A percentile compares a stretch with the other conserved stretches of the same genome.
These are phyloP conservation scores for Chalaropsis ovoidea DNA, from an alignment of 2,329 filamentous ascomycete genomes.

Conservation along the genomic window DNA sequence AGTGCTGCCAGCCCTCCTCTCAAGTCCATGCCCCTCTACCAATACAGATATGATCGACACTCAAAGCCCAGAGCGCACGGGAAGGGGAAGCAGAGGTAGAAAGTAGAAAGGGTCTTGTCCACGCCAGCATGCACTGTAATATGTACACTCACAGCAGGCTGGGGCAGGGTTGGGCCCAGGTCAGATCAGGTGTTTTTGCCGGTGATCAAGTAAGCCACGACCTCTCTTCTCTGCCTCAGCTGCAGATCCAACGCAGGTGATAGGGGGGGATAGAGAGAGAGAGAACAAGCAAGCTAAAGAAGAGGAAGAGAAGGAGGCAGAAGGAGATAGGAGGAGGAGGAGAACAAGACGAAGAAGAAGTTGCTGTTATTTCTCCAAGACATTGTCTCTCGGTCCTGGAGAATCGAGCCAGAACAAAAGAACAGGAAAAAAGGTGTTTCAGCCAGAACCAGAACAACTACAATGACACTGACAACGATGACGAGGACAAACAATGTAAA, in stretches of 20 bases:
- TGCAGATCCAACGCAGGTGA: constrained; percentile 3
- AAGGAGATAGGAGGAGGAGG: neutral
- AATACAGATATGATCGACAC: neutral
- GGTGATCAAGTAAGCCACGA: neutral
- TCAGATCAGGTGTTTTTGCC: neutral
- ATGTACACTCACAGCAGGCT: neutral
- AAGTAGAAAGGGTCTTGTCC: neutral
- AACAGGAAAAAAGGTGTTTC: too few species aligned
- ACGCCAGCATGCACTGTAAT: too few species aligned
- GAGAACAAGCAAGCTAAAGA: neutral
- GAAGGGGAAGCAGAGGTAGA: neutral
- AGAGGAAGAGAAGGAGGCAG: neutral
- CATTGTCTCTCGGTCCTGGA: too few species aligned
- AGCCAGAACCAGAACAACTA: too few species aligned
- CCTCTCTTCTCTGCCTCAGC: neutral
- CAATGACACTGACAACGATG: too few species aligned
- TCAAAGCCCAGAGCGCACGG: neutral
- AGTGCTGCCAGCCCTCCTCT: too few species aligned
- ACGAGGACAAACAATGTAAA: too few species aligned
- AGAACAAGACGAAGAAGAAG: neutral
- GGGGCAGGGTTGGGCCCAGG: neutral
- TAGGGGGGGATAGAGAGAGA: neutral
- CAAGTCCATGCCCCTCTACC: neutral
- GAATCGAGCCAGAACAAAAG: too few species aligned
- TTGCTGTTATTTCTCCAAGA: neutral